These are phyloP conservation scores for Neurospora sp. DNA, from an alignment of 495 filamentous ascomycete species.

Conservation along the genomic window DNA sequence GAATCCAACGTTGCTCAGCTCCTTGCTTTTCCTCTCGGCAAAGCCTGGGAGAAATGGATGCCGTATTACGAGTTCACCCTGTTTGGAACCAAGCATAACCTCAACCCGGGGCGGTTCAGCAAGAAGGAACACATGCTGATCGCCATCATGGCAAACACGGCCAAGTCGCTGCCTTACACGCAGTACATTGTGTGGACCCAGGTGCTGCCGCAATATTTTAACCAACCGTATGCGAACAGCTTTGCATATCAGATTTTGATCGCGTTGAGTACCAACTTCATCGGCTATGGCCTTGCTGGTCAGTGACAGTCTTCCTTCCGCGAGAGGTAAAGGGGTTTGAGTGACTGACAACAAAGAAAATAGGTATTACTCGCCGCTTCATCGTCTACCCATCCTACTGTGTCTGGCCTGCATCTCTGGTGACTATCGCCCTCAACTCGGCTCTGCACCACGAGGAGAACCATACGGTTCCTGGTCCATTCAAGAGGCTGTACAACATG, in stretches of 20 bases:
- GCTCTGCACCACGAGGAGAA: constrained; percentile 32
- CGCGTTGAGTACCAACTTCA: constrained; percentile 35
- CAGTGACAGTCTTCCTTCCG: constrained; percentile 16
- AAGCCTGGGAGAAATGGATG: constrained; percentile 20
- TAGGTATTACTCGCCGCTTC: constrained; percentile 31
- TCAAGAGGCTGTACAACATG: constrained; percentile 22
- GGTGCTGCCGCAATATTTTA: constrained; percentile 30
- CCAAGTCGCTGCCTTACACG: constrained; percentile 27
- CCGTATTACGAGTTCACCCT: constrained; percentile 30
- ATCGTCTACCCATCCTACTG: constrained; percentile 41
- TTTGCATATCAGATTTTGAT: constrained; percentile 35
- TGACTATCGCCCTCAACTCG: constrained; percentile 35
- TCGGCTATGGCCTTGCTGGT: constrained; percentile 44
- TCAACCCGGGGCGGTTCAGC: constrained; percentile 42
- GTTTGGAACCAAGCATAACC: constrained; percentile 25
- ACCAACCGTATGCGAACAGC: constrained; percentile 27
- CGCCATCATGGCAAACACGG: constrained; percentile 35
- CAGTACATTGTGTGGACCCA: constrained; percentile 38
- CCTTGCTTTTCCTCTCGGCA: constrained; percentile 31
- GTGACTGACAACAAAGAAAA: neutral
- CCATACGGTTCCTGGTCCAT: constrained; percentile 20
- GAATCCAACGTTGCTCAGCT: constrained; percentile 28
- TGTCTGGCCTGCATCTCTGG: constrained; percentile 33
- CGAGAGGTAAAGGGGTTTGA: neutral
- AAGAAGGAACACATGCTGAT: constrained; percentile 45